Base-by-base conservation (phyloP, 2,329 filamentous ascomycete genomes). In the Talaromyces piceae region DNA sequence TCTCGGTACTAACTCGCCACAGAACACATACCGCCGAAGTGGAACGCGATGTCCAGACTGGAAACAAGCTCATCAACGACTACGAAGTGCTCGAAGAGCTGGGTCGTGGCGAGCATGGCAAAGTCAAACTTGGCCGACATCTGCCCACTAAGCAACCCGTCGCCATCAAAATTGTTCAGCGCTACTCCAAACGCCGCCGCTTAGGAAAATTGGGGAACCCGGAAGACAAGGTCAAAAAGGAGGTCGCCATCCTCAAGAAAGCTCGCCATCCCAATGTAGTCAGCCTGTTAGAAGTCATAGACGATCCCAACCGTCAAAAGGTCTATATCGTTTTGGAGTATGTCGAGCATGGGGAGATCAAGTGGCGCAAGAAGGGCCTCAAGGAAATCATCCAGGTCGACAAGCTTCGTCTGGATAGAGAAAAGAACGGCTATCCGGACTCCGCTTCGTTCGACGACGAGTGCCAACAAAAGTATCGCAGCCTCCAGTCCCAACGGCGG, bases 201-300 rank as follows among this genome's bases (percentile, higher is more conserved):
- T 78, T 98, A n/a, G 93, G 93, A 49, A 82, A 81, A 61, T 71
- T 82, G 33, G 81, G 79, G n/a, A 81, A 82, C 54, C 80, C 83
- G 16, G 82, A 85, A 63, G 76, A 78, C 57, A 87, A 87, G 64
- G 85, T 91, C 51, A 96, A 95, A 73, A 86, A 87, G 66, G 93
- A 98, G 73, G 95, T 98, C 57, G 93, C 93, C 64, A 97, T 98
- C 52, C 77, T 98, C 61, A 98, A 98, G 70, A 98, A 98, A 74
- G 95, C 95, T 49, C 85, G 91, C 26, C 93, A 98, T 68, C 86
- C 88, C n/a, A 96, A 98, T 63, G 88, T 98, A 37, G 93, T 98
- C 56, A 91, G 88, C 61, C 77, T 98, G 33, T 80, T 97, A 57
- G 93, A 98, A 72, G 91, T 98, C 62, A 97, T 98, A 61, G 93